Percentiles rank a stretch among this genome's conserved stretches.
Conservation (phyloP, 192 early-diverging fungal species). For the Mortierella hygrophila region DNA sequence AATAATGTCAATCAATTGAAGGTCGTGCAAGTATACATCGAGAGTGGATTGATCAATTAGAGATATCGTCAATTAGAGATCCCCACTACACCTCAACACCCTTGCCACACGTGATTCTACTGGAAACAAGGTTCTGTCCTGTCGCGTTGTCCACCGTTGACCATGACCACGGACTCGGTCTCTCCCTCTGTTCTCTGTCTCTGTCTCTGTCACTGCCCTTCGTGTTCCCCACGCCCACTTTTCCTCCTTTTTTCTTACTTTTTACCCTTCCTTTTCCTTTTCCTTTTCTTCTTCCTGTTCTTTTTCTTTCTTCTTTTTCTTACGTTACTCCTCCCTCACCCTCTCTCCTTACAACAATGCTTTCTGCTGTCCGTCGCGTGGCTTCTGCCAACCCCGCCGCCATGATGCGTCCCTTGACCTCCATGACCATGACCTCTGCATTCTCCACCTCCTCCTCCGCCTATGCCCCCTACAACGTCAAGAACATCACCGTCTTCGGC, state of each 20-base stretch:
- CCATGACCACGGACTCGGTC: constrained; percentile 9
- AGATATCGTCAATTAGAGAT: not conserved
- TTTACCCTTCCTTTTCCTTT: not conserved
- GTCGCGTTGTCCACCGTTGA: constrained; percentile 13
- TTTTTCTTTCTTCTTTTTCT: not conserved
- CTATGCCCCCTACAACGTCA: constrained; percentile 52
- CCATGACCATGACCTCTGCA: constrained; percentile 33
- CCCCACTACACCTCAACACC: not conserved
- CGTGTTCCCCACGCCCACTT: not conserved
- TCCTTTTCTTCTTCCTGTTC: constrained; percentile 3
- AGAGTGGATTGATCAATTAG: no score
- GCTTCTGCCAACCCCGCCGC: constrained; percentile 44
- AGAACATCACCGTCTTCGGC: constrained; percentile 87
- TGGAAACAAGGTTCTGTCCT: constrained; percentile 2
- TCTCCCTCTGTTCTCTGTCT: no score
- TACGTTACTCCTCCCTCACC: not conserved
- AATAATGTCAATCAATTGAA: not conserved
- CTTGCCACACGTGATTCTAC: not conserved
- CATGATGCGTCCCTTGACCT: constrained; percentile 50
- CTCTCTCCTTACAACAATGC: constrained; percentile 21
- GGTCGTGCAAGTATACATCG: not conserved
- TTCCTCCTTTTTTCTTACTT: not conserved
- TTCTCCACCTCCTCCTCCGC: constrained; percentile 55
- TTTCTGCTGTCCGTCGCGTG: constrained; percentile 53
- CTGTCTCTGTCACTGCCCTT: not conserved